A percentile compares a stretch with the other conserved stretches of the same genome.
Conservation (phyloP, 176 grass and related monocot genomes). For the Puccinellia tenuiflora region DNA sequence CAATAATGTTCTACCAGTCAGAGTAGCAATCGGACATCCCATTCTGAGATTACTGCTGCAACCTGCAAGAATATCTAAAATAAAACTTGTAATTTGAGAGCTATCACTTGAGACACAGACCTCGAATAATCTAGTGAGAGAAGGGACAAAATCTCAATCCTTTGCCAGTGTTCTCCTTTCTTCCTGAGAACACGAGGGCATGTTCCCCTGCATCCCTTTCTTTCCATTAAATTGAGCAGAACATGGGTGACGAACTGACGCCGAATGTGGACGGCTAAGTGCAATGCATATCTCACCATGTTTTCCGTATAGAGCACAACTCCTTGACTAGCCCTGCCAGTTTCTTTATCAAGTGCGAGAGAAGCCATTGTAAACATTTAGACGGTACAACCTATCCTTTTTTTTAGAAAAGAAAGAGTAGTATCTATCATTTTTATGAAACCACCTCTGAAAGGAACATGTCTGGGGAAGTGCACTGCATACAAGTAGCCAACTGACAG, state of each 20-base stretch:
- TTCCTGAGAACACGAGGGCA: constrained; percentile 3
- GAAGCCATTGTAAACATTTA: background rate
- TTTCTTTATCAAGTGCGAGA: background rate
- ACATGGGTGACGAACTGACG: constrained; percentile 4
- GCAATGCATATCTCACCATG: background rate
- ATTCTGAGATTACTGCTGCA: no score
- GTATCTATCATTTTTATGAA: background rate
- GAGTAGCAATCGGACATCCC: background rate
- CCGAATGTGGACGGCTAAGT: background rate
- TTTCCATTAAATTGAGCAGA: background rate
- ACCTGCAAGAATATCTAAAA: no score
- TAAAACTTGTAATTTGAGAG: no score
- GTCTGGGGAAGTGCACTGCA: background rate
- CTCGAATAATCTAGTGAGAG: background rate
- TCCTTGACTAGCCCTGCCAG: background rate
- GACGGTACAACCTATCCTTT: background rate
- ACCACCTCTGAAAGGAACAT: background rate
- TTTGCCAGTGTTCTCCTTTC: constrained; percentile 3
- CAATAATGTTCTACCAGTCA: background rate
- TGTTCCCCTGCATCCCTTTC: background rate
- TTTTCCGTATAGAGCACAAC: background rate
- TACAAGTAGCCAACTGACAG: background rate
- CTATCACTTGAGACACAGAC: no score
- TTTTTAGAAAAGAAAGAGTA: background rate
- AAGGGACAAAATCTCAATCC: background rate